A percentile compares a stretch with the other conserved stretches of the same genome.
Conservation (phyloP, 768 basidiomycete species). For the Naganishia vaughanmartiniae region DNA sequence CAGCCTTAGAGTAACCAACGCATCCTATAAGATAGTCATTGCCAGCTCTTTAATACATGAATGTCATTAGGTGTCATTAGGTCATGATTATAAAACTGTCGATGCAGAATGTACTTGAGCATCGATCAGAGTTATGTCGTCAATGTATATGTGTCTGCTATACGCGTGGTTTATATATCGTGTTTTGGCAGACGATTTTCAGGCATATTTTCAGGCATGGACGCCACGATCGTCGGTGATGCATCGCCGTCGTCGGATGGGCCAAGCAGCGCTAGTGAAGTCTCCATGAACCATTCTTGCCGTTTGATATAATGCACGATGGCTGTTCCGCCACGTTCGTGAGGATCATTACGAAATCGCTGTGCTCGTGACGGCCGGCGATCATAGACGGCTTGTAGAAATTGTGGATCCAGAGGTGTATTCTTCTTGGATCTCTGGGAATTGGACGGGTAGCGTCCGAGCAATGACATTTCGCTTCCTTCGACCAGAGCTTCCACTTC, state of each 20-base stretch:
- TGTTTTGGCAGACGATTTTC: background rate
- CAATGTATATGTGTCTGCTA: background rate
- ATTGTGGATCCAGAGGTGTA: background rate
- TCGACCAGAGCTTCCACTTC: conserved; percentile 90
- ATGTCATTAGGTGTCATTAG: conserved; percentile 5
- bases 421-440: conserved; percentile 12
- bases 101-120: background rate
- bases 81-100: background rate
- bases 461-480: conserved; percentile 74
- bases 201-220: background rate
- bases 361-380: conserved; percentile 39
- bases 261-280: conserved; percentile 79
- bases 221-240: too few relatives aligned
- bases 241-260: background rate
- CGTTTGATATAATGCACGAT: conserved; percentile 98
- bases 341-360: conserved; percentile 55
- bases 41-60: background rate
- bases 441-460: conserved; percentile 52
- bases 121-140: background rate
- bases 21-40: background rate
- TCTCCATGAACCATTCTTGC: conserved; percentile 93
- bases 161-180: background rate
- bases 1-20: conserved; percentile 20
- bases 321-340: conserved; percentile 75
- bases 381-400: conserved; percentile 31